Percentiles rank a stretch among this genome's conserved stretches.
Evolutionary conservation across 1,284 basidiomycete species (phyloP).

Genomic region (Leccinum insigne): DNA sequence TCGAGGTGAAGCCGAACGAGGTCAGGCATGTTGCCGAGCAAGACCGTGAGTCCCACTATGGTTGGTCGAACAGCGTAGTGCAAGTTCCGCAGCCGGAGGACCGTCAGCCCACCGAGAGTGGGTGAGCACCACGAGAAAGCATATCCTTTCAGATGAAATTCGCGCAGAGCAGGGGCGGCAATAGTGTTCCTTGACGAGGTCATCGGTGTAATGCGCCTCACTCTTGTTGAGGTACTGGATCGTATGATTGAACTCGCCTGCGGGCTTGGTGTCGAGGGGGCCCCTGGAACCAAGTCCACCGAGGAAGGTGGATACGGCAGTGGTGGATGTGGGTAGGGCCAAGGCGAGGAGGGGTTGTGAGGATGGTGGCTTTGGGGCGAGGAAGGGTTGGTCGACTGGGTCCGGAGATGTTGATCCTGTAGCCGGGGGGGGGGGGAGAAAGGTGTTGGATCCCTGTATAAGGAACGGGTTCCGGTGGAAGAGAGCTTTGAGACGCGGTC

Average conservation of each 20-base stretch:
- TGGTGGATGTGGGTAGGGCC: constrained; percentile 38
- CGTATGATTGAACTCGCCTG: constrained; percentile 93
- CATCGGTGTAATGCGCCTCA: constrained; percentile 91
- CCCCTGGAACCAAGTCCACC: constrained; percentile 53
- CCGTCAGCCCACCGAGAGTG: no score
- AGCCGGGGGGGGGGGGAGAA: constrained; percentile 54
- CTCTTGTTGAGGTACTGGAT: constrained; percentile 99
- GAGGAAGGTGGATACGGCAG: constrained; percentile 61
- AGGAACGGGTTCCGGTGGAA: constrained; percentile 94
- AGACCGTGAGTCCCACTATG: no score
- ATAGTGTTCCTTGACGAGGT: constrained; percentile 48
- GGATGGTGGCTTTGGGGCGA: constrained; percentile 27
- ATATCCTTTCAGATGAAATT: no score
- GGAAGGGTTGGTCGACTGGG: constrained; percentile 51
- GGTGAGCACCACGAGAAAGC: no score
- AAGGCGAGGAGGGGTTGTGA: constrained; percentile 39
- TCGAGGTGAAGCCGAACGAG: no score
- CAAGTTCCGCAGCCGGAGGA: no score
- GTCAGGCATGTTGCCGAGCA: no score
- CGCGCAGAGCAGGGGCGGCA: no score
- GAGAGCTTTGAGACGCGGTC: constrained; percentile 93
- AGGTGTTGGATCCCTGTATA: constrained; percentile 99
- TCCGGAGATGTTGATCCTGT: constrained; percentile 91
- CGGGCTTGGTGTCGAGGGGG: constrained; percentile 44
- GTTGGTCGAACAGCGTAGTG: no score